phyloP scores from a whole-genome alignment of 2,329 filamentous ascomycete genomes.

The Epichloe sp. region DNA sequence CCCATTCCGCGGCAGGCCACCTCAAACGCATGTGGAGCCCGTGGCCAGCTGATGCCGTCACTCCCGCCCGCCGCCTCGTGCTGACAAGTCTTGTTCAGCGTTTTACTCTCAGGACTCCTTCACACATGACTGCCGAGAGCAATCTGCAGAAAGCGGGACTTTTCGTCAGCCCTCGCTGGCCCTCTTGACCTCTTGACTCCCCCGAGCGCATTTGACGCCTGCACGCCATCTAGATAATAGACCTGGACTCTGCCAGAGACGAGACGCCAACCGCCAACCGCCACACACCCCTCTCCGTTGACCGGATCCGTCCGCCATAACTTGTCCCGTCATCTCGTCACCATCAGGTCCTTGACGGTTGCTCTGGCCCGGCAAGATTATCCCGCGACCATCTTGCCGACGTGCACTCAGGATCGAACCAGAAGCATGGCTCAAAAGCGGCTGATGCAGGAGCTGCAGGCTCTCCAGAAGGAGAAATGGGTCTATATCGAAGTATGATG shows the following conservation, averaged over 20 bases:
- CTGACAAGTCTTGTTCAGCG: not conserved
- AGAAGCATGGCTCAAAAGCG: conserved; percentile 49
- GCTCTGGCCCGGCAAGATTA: not conserved
- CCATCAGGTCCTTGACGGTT: not conserved
- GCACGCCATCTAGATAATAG: too few species aligned
- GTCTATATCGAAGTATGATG: conserved; percentile 66
- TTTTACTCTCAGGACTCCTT: not conserved
- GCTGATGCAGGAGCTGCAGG: conserved; percentile 77
- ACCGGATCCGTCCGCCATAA: not conserved
- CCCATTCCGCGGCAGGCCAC: not conserved
- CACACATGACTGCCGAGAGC: not conserved
- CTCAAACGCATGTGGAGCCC: not conserved
- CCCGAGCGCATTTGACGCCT: not conserved
- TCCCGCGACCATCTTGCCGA: not conserved
- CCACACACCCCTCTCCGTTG: not conserved
- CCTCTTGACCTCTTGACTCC: not conserved
- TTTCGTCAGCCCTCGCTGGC: not conserved
- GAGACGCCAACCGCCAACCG: not conserved
- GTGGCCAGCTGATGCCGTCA: conserved; percentile 12
- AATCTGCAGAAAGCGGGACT: not conserved
- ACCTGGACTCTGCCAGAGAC: too few species aligned
- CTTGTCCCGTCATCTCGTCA: not conserved
- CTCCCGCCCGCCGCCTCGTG: not conserved
- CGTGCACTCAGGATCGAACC: not conserved
- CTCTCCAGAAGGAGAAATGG: conserved; percentile 82